These are phyloP conservation scores for Knoxia roxburghii DNA, from an alignment of 257 asterid species.

Conservation along the genomic window DNA sequence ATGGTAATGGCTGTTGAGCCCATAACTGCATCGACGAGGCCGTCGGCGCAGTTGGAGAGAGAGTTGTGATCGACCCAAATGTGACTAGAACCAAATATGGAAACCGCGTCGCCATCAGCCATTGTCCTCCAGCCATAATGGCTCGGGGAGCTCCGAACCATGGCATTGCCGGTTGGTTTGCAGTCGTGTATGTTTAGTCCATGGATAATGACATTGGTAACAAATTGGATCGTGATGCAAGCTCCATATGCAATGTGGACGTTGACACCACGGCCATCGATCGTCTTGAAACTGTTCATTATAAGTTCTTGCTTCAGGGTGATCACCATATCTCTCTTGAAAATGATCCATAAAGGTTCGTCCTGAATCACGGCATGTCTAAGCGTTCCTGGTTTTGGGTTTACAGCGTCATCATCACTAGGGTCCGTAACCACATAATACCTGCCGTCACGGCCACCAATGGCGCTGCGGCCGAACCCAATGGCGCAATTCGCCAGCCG, in stretches of 20 bases:
- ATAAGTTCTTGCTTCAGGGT: conserved; percentile 70
- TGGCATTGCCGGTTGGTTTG: conserved; percentile 66
- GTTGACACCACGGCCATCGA: conserved; percentile 75
- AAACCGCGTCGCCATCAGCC: conserved; percentile 90
- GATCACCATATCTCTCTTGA: conserved; percentile 75
- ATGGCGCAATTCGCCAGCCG: conserved; percentile 77
- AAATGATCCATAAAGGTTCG: conserved; percentile 75
- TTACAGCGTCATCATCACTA: conserved; percentile 54
- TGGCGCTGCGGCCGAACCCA: conserved; percentile 85
- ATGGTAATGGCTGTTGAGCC: conserved; percentile 89
- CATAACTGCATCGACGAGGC: conserved; percentile 80
- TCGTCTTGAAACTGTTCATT: conserved; percentile 87
- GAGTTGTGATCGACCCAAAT: conserved; percentile 88
- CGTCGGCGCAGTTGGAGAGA: conserved; percentile 71
- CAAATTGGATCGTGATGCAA: conserved; percentile 62
- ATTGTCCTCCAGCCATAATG: conserved; percentile 84
- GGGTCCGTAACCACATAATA: conserved; percentile 70
- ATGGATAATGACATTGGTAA: conserved; percentile 72
- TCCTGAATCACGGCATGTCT: conserved; percentile 87
- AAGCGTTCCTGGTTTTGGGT: conserved; percentile 82
- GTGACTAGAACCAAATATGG: conserved; percentile 69
- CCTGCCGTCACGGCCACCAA: conserved; percentile 76
- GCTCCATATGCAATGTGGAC: conserved; percentile 80
- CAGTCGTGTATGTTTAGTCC: conserved; percentile 81
- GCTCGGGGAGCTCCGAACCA: conserved; percentile 70